These are phyloP conservation scores for Magnusiomyces suaveolens DNA, from an alignment of 1,139 yeast genomes.

Conservation along the genomic window DNA sequence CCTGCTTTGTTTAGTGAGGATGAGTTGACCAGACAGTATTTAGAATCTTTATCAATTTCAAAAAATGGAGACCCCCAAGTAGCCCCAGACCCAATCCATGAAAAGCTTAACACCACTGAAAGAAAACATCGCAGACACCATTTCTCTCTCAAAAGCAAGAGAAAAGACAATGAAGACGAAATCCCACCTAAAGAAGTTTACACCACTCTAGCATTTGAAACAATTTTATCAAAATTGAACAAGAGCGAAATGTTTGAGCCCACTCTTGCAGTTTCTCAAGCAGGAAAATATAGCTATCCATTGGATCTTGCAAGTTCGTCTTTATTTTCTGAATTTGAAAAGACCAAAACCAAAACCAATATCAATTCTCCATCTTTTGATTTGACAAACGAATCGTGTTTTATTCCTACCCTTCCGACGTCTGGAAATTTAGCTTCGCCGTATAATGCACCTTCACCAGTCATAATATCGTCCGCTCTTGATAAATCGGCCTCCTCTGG, in stretches of 20 bases:
- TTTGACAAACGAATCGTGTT: too few species aligned
- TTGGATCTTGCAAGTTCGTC: neutral
- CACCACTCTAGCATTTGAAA: constrained; percentile 3
- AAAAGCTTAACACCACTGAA: too few species aligned
- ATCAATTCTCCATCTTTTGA: too few species aligned
- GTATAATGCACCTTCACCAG: neutral
- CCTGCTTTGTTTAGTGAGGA: neutral
- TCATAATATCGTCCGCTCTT: neutral
- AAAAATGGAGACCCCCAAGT: too few species aligned
- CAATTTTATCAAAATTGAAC: constrained; percentile 2
- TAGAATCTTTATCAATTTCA: too few species aligned
- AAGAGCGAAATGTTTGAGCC: neutral
- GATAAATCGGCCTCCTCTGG: constrained; percentile 2
- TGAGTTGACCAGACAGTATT: neutral
- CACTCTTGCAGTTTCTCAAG: neutral
- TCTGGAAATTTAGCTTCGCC: neutral
- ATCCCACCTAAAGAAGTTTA: neutral
- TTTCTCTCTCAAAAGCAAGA: neutral
- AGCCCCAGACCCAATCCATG: too few species aligned
- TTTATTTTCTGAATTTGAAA: neutral
- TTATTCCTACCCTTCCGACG: too few species aligned
- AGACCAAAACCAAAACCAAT: too few species aligned
- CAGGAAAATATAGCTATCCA: neutral
- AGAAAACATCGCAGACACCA: neutral
- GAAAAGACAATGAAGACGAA: neutral